Conservation (phyloP, 345 rosid species). For the Linum trigynum region DNA sequence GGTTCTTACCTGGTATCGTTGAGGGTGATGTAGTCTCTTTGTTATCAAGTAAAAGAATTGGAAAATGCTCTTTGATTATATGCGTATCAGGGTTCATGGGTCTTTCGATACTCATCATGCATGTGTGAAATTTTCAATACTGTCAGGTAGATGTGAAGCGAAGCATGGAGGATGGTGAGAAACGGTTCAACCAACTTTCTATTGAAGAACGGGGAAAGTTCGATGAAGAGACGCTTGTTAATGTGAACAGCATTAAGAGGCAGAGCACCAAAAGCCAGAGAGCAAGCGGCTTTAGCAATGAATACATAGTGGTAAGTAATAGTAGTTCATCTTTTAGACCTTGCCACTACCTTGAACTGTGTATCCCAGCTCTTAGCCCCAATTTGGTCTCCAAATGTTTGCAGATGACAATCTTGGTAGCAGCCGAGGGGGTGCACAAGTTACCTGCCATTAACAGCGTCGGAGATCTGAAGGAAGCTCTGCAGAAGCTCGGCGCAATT, state of each 20-base stretch:
- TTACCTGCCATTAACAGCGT: slow-evolving; percentile 65
- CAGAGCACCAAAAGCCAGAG: slow-evolving; percentile 45
- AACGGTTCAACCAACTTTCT: slow-evolving; percentile 81
- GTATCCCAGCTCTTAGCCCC: not conserved
- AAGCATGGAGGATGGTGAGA: slow-evolving; percentile 72
- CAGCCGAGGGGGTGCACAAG: slow-evolving; percentile 81
- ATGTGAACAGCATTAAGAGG: slow-evolving; percentile 66
- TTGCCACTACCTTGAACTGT: not conserved
- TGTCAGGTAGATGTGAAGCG: slow-evolving; percentile 66
- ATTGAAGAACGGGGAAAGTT: slow-evolving; percentile 95
- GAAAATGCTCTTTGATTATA: too few species aligned
- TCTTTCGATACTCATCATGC: not conserved
- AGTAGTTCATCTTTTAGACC: not conserved
- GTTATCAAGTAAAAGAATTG: too few species aligned
- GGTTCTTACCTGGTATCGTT: not conserved
- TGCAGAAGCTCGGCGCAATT: slow-evolving; percentile 70
- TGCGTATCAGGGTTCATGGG: not conserved
- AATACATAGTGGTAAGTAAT: slow-evolving; percentile 75
- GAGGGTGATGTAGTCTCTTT: not conserved
- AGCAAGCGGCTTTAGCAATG: slow-evolving; percentile 67
- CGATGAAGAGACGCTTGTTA: slow-evolving; percentile 89
- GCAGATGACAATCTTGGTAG: slow-evolving; percentile 82
- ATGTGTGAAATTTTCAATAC: slow-evolving; percentile 2
- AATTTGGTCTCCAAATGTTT: not conserved
- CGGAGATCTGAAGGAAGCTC: slow-evolving; percentile 68